Evolutionary conservation across 2,329 filamentous ascomycete genomes (phyloP).

Genomic region (Fusarium falciforme): DNA sequence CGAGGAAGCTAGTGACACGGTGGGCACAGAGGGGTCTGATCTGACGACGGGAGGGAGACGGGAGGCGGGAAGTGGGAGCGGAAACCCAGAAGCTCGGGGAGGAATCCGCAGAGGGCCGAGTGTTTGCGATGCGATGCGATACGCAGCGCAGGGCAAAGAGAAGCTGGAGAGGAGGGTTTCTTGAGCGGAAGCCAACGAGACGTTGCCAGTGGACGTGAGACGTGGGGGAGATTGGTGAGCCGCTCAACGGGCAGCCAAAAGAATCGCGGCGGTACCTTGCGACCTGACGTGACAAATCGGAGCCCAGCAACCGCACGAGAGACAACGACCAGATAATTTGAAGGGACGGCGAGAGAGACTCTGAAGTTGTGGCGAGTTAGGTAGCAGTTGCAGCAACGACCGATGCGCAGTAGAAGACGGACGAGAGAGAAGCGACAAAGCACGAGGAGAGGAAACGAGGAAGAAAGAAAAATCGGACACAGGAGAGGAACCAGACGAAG

Average conservation of each 20-base stretch:
- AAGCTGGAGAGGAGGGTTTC: conserved; percentile 5
- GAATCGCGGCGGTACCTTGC: conserved; percentile 8
- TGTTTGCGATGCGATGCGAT: not conserved
- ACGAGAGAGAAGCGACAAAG: conserved; percentile 4
- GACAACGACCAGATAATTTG: not conserved
- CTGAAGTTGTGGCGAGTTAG: conserved; percentile 5
- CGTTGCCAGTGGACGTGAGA: conserved; percentile 15
- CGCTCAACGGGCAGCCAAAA: conserved; percentile 7
- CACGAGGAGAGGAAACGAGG: conserved; percentile 3
- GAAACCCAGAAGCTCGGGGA: conserved; percentile 18
- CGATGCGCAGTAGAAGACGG: not conserved
- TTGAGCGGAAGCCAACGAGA: conserved; percentile 7
- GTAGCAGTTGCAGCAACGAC: conserved; percentile 1
- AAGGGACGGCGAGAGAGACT: not conserved
- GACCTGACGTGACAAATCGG: conserved; percentile 6
- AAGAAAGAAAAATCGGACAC: conserved; percentile 24
- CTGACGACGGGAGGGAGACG: conserved; percentile 27
- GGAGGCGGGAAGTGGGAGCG: conserved; percentile 17
- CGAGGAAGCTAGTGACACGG: conserved; percentile 37
- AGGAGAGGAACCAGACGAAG: conserved; percentile 24
- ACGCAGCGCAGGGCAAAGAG: not conserved
- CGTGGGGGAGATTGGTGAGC: conserved; percentile 20
- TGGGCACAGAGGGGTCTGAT: conserved; percentile 32
- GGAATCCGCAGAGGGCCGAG: not conserved
- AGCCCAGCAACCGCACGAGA: conserved; percentile 3